These are phyloP conservation scores for Plasmopara muralis DNA, from an alignment of 352 stramenopile genomes.

Conservation along the genomic window DNA sequence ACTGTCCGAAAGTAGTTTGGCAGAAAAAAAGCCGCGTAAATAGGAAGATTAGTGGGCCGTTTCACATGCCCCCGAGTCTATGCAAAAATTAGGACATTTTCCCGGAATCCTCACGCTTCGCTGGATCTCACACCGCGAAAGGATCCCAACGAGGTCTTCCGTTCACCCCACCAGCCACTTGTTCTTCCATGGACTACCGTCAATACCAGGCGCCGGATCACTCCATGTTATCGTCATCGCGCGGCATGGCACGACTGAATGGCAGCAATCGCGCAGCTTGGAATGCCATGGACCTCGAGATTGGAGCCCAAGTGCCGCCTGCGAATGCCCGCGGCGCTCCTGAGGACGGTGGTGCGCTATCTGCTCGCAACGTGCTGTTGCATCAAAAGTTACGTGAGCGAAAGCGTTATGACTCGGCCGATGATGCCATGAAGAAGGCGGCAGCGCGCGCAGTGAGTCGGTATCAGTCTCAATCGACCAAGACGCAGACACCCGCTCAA, in stretches of 20 bases:
- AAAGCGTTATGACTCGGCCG: conserved; percentile 81
- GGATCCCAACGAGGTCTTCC: conserved; percentile 11
- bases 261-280: conserved; percentile 37
- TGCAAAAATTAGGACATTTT: conserved; percentile 2
- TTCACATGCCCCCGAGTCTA: conserved; percentile 8
- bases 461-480: conserved; percentile 7
- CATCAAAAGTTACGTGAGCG: conserved; percentile 61
- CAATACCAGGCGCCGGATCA: conserved; percentile 5
- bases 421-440: conserved; percentile 70
- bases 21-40: conserved; percentile 5
- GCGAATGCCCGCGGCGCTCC: conserved; percentile 7
- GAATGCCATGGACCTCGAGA: conserved; percentile 46
- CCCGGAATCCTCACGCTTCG: conserved; percentile 5
- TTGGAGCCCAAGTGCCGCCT: conserved; percentile 18
- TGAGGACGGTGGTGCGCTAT: conserved; percentile 42
- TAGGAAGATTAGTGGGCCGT: conserved; percentile 14
- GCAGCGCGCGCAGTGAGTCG: conserved; percentile 12
- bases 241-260: conserved; percentile 23
- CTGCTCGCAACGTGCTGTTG: conserved; percentile 74
- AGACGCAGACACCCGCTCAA: background rate
- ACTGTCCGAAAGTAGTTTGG: conserved; percentile 2
- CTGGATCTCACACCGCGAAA: conserved; percentile 14
- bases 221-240: conserved; percentile 20
- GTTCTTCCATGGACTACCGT: conserved; percentile 12
- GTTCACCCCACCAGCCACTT: background rate